These are phyloP conservation scores for Pythium graminicola DNA, from an alignment of 352 stramenopile species.

Conservation along the genomic window DNA sequence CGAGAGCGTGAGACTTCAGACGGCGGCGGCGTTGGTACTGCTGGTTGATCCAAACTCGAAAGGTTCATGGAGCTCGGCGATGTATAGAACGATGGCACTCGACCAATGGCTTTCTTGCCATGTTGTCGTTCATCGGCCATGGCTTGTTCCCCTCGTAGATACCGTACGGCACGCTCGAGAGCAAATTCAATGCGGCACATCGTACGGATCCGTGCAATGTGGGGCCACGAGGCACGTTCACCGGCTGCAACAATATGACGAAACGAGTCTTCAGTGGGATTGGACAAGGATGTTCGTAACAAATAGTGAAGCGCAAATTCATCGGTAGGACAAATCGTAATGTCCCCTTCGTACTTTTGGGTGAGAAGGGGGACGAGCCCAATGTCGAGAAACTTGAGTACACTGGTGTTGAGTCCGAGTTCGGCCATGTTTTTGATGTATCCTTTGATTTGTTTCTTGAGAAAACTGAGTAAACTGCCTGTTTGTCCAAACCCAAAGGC, in stretches of 20 bases:
- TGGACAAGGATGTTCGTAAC: constrained; percentile 72
- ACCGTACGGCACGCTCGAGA: constrained; percentile 87
- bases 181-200: constrained; percentile 97
- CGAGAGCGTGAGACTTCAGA: too few species aligned
- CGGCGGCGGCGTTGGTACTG: neutral
- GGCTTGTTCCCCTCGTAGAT: constrained; percentile 73
- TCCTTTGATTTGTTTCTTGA: constrained; percentile 93
- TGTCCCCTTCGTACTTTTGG: constrained; percentile 97
- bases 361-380: constrained; percentile 76
- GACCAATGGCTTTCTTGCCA: constrained; percentile 63
- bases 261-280: constrained; percentile 64
- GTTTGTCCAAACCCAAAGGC: constrained; percentile 70
- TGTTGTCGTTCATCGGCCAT: constrained; percentile 68
- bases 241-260: constrained; percentile 78
- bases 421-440: constrained; percentile 87
- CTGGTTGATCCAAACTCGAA: constrained; percentile 45
- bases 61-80: constrained; percentile 82
- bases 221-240: constrained; percentile 89
- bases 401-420: constrained; percentile 78
- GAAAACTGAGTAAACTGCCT: constrained; percentile 86
- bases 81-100: constrained; percentile 85
- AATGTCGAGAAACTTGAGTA: constrained; percentile 80
- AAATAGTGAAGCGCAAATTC: constrained; percentile 82
- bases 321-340: constrained; percentile 94
- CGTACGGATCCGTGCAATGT: constrained; percentile 92